These are phyloP conservation scores for Salvia miltiorrhiza DNA, from an alignment of 257 asterid species.

Conservation along the genomic window DNA sequence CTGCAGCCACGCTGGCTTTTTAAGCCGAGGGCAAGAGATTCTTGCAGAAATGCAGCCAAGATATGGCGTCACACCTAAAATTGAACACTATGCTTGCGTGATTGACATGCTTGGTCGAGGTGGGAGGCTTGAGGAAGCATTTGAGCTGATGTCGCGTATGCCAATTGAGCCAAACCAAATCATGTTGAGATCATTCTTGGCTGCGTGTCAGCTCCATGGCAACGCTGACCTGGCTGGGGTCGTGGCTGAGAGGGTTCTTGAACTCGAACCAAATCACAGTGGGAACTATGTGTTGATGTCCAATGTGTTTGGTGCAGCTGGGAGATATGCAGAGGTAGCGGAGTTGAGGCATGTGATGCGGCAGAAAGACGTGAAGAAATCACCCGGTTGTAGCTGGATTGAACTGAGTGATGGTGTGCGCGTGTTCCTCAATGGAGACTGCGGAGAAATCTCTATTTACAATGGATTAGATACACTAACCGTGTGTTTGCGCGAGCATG, in stretches of 20 bases:
- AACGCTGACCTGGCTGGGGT: constrained; percentile 57
- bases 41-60: constrained; percentile 53
- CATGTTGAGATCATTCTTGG: constrained; percentile 75
- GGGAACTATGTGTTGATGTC: constrained; percentile 79
- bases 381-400: constrained; percentile 93
- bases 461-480: constrained; percentile 54
- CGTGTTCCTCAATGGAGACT: constrained; percentile 57
- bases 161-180: constrained; percentile 62
- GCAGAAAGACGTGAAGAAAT: constrained; percentile 70
- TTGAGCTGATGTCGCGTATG: constrained; percentile 57
- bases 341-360: constrained; percentile 69
- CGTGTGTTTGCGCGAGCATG: constrained; percentile 47
- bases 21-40: constrained; percentile 50
- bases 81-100: constrained; percentile 75
- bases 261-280: constrained; percentile 69
- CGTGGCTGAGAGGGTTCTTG: constrained; percentile 51
- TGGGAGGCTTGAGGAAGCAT: constrained; percentile 65
- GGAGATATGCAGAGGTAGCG: constrained; percentile 63
- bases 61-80: constrained; percentile 53
- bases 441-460: constrained; percentile 39
- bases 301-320: constrained; percentile 71
- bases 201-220: constrained; percentile 76
- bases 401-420: constrained; percentile 63
- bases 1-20: constrained; percentile 75
- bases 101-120: constrained; percentile 91